phyloP scores from a whole-genome alignment of 1,284 basidiomycete species.

The Ceratobasidium sp. region DNA sequence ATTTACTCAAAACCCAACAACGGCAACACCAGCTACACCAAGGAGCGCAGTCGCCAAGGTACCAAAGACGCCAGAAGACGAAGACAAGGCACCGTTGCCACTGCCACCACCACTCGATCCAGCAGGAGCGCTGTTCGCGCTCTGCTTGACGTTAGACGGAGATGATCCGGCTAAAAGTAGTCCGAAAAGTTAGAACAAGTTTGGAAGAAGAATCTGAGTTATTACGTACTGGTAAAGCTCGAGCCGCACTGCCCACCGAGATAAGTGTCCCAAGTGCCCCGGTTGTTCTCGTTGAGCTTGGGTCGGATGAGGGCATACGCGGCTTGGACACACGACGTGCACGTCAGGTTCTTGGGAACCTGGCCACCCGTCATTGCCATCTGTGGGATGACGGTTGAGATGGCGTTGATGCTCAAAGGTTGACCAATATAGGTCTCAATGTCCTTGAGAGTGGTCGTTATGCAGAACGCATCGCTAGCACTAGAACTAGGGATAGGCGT shows the following conservation, averaged over 20 bases:
- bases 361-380: background rate
- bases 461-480: background rate
- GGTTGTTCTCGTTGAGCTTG: conserved; percentile 26
- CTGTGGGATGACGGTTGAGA: background rate
- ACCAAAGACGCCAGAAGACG: background rate
- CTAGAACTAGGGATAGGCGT: background rate
- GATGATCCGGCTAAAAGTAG: background rate
- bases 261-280: conserved; percentile 3
- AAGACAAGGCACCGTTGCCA: conserved; percentile 14
- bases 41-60: background rate
- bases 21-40: conserved; percentile 6
- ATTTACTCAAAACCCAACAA: background rate
- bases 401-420: background rate
- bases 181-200: background rate
- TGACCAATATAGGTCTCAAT: background rate
- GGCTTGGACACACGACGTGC: conserved; percentile 27
- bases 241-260: conserved; percentile 18
- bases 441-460: conserved; percentile 22
- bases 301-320: conserved; percentile 33
- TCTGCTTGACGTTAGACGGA: conserved; percentile 19
- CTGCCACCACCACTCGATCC: background rate
- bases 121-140: conserved; percentile 1
- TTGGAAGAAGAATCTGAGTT: background rate
- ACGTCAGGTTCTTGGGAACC: conserved; percentile 14
- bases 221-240: conserved; percentile 30